Base-by-base conservation (phyloP, 2,329 filamentous ascomycete species). In the Fusarium torulosum region DNA sequence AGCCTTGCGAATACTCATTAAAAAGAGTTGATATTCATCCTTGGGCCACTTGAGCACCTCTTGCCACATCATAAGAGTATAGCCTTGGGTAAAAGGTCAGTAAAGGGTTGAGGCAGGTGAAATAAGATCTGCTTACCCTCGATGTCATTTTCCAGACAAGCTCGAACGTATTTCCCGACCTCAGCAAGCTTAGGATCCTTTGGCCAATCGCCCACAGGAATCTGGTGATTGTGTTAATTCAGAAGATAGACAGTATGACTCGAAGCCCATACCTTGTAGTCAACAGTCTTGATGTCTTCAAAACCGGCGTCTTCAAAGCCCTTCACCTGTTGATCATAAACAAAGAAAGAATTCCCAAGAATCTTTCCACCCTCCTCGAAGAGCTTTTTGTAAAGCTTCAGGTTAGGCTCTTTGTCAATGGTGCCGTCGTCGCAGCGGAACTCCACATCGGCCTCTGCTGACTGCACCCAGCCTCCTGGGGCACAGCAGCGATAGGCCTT, bases 91-190 rank as follows among this genome's bases (percentile, higher is more conserved):
- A 0, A 9, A 3, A 4, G 7, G 38, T 66, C 13, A 46, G 38
- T 19, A 10, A 25, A 10, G 8, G 1, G 37, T 13, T 4, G 4
- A 3, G 17, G 1, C 7, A 11, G 3, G 2, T 9, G 14, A 3
- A 1, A 0, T 35, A 6, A 5, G 6, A 14, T 13, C 1, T 9
- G 6, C 41, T 31, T 47, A 49, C 67, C 69, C 40, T 72, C 69
- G 4, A 70, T 21, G 13, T 72, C 69, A 7, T 72, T 72, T 9
- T 72, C 69, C 14, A 72, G n/a, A 45, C 67, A 20, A 29, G 59
- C 44, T 31, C 47, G 9, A 14, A 64, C 61, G 15, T 44, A 64
- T 10, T 45, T 29, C 6, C 63, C 63, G 8, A 66, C 51, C 43
- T 66, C 49, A 2, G 63, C 59, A 1, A 66, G 33, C 1, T 44